Evolutionary conservation across 192 early-diverging fungal species (phyloP).

Genomic region (Entomortierella parvispora): DNA sequence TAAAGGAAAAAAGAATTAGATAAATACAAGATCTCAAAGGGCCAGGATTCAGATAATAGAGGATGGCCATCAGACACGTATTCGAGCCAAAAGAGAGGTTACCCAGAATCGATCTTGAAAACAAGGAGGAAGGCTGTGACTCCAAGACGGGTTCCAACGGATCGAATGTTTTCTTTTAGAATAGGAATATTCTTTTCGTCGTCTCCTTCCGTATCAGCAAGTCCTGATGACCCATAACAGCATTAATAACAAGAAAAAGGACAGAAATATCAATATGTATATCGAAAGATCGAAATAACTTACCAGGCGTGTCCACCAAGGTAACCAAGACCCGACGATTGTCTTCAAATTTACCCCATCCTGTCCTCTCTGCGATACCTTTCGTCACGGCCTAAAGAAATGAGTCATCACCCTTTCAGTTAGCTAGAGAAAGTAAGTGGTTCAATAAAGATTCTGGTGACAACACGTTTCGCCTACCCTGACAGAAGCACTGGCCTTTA

Average conservation of each 20-base stretch:
- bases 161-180: conserved; percentile 41
- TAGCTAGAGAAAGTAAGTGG: too few relatives aligned
- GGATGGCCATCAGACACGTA: too few relatives aligned
- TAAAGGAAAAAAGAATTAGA: not conserved
- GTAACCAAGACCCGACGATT: conserved; percentile 38
- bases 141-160: conserved; percentile 36
- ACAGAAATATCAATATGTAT: not conserved
- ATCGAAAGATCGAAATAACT: not conserved
- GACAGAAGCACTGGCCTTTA: conserved; percentile 50
- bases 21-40: not conserved
- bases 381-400: conserved; percentile 41
- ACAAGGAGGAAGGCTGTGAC: conserved; percentile 45
- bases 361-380: conserved; percentile 42
- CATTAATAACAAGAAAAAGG: not conserved
- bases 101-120: conserved; percentile 51
- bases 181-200: conserved; percentile 54
- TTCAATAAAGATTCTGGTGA: not conserved
- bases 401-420: not conserved
- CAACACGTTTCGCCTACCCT: conserved; percentile 12
- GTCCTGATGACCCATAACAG: conserved; percentile 21
- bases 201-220: conserved; percentile 52
- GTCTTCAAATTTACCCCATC: conserved; percentile 45
- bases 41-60: too few relatives aligned
- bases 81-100: too few relatives aligned
- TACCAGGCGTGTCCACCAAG: conserved; percentile 39